Evolutionary conservation across 306 rosid genomes (phyloP).

Genomic region (Parietaria judaica): DNA sequence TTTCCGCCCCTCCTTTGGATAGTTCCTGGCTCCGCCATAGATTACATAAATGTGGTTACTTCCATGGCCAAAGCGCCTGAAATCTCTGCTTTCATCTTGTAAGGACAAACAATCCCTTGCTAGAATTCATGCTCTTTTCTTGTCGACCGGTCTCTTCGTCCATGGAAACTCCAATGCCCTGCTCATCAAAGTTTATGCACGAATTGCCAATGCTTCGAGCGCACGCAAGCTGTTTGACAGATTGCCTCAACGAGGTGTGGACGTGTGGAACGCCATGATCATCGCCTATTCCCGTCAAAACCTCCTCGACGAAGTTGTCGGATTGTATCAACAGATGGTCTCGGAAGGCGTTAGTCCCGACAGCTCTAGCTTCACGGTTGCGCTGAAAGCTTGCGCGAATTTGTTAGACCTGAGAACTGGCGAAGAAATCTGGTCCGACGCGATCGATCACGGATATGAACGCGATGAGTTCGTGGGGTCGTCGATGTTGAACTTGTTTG

Average conservation of each 20-base stretch:
- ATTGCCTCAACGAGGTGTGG: conserved; percentile 21
- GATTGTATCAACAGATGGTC: conserved; percentile 26
- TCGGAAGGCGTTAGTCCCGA: conserved; percentile 28
- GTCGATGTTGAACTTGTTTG: conserved; percentile 33
- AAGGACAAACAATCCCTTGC: conserved; percentile 22
- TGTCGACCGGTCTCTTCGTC: conserved; percentile 19
- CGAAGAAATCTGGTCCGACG: conserved; percentile 37
- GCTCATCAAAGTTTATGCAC: conserved; percentile 22
- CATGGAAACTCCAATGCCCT: conserved; percentile 19
- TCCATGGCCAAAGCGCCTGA: conserved; percentile 29
- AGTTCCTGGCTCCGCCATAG: not conserved
- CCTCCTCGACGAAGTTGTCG: conserved; percentile 22
- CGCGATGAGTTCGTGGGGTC: conserved; percentile 36
- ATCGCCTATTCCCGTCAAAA: conserved; percentile 28
- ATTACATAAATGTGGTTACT: conserved; percentile 13
- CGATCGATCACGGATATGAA: conserved; percentile 23
- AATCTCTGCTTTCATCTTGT: conserved; percentile 25
- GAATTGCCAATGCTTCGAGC: conserved; percentile 10
- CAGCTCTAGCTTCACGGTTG: conserved; percentile 36
- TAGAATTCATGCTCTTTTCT: conserved; percentile 32
- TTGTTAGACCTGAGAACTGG: conserved; percentile 28
- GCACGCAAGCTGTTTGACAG: conserved; percentile 36
- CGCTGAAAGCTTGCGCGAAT: conserved; percentile 33
- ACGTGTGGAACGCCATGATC: conserved; percentile 40
- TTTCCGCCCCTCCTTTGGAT: too few species aligned